Conservation (phyloP, 202 grass and related monocot species). For the Alloteropsis angusta region DNA sequence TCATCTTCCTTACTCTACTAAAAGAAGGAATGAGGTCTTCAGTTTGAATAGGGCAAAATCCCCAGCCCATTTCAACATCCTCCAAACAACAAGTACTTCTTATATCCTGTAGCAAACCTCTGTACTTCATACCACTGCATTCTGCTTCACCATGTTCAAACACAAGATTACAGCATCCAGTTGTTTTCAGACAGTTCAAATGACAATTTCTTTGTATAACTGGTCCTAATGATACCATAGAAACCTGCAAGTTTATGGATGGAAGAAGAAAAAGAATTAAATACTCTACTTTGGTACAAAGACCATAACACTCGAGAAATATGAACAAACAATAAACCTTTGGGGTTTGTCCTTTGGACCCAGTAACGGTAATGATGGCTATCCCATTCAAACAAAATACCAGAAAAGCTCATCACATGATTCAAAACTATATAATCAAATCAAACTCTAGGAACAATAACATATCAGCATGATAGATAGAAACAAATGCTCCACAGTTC, state of each 20-base stretch:
- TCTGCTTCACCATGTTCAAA: conserved; percentile 12
- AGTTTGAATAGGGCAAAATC: conserved; percentile 53
- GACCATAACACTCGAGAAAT: not conserved
- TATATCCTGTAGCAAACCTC: conserved; percentile 36
- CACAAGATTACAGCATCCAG: conserved; percentile 52
- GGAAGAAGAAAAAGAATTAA: not conserved
- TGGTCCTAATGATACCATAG: conserved; percentile 48
- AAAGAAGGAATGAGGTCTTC: conserved; percentile 44
- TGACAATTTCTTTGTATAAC: conserved; percentile 52
- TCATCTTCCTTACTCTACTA: conserved; percentile 50
- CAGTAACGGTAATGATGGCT: not conserved
- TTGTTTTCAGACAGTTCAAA: conserved; percentile 68
- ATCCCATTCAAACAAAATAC: not conserved
- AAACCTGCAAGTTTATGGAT: conserved; percentile 44
- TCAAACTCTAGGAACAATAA: not conserved
- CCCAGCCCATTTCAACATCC: conserved; percentile 75
- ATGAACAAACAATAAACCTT: not conserved
- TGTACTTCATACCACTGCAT: conserved; percentile 10
- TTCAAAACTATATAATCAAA: not conserved
- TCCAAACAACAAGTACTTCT: conserved; percentile 33
- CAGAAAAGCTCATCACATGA: not conserved
- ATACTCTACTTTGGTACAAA: conserved; percentile 13
- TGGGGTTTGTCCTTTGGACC: not conserved
- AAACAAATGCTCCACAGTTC: not conserved
- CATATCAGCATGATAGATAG: not conserved